These are phyloP conservation scores for Chalara sp. DNA, from an alignment of 2,329 filamentous ascomycete genomes.

Conservation along the genomic window DNA sequence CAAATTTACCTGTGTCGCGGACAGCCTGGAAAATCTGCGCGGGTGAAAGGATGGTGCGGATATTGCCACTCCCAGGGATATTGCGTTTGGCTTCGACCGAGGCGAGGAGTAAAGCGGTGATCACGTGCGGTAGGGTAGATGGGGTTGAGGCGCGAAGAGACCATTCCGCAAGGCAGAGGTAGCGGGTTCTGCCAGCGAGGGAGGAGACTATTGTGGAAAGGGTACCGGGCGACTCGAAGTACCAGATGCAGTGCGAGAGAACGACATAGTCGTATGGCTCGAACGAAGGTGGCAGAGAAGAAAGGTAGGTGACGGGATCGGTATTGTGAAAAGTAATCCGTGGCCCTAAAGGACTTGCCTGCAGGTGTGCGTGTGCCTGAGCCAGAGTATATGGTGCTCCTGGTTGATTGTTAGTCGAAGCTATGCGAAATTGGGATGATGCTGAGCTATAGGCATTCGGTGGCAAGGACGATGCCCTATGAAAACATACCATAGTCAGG, in stretches of 20 bases:
- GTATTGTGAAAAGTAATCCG: conserved; percentile 38
- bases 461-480: not conserved
- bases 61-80: conserved; percentile 34
- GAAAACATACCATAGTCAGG: conserved; percentile 36
- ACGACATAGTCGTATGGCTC: conserved; percentile 38
- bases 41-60: conserved; percentile 40
- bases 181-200: conserved; percentile 27
- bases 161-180: conserved; percentile 41
- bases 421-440: not conserved
- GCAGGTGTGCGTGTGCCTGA: conserved; percentile 41
- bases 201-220: conserved; percentile 31
- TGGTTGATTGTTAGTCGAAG: conserved; percentile 2
- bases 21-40: conserved; percentile 26
- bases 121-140: conserved; percentile 40
- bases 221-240: conserved; percentile 36
- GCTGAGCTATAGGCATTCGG: not conserved
- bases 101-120: conserved; percentile 40
- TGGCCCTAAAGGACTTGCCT: conserved; percentile 30
- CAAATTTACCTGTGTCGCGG: conserved; percentile 11
- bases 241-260: conserved; percentile 46
- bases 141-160: conserved; percentile 32
- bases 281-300: conserved; percentile 8
- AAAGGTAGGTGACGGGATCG: conserved; percentile 30
- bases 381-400: conserved; percentile 42
- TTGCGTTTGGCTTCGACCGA: conserved; percentile 37